Base-by-base conservation (phyloP, 192 early-diverging fungal species). In the Linnemannia hyalina region DNA sequence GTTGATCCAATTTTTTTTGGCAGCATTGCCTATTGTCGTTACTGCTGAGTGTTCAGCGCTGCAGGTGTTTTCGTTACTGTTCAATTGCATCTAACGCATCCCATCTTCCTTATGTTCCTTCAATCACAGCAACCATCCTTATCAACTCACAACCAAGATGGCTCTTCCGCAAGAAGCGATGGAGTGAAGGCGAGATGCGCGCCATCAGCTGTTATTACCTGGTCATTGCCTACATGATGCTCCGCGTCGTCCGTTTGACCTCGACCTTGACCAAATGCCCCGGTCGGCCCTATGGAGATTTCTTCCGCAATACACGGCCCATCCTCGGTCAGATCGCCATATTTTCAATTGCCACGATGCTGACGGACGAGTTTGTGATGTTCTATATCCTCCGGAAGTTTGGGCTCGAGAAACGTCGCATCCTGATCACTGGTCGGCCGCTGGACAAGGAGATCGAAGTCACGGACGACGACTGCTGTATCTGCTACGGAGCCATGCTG, bases 331-430 rank as follows among this genome's bases (percentile, higher is more conserved):
- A 86, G 35, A 49, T 86, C 57, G 80, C 79, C 29, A 70, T 86
- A 29, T 86, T 86, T 41, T 80, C 77, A 35, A 29, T 86, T 4
- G 80, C 75, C 3, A 86, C 84, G 9, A 86, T 86, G 84, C 8
- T 74, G 38, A n/a, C 81, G 46, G 84, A 86, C 54, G 84, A 86
- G 36, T 86, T 86, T 57, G 63, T 81, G 70, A 86, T 86, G 84
- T 86, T 86, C 46, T 86, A 86, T 71, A 86, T 86, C 72, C 84
- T 86, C 15, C 84, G 84, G 57, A 86, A 86, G 65, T 86, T 86
- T 81, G 84, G 84, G 0, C 79, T 86, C 35, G 84, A 86, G 68
- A 86, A 86, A 68, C 78, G 74, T 55, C 74, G 84, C 36, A 78
- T 86, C 55, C 42, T 86, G 49, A 74, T 86, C 44, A 86, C 79